Evolutionary conservation across 192 early-diverging fungal genomes (phyloP).

Genomic region (Coemansia sp.): DNA sequence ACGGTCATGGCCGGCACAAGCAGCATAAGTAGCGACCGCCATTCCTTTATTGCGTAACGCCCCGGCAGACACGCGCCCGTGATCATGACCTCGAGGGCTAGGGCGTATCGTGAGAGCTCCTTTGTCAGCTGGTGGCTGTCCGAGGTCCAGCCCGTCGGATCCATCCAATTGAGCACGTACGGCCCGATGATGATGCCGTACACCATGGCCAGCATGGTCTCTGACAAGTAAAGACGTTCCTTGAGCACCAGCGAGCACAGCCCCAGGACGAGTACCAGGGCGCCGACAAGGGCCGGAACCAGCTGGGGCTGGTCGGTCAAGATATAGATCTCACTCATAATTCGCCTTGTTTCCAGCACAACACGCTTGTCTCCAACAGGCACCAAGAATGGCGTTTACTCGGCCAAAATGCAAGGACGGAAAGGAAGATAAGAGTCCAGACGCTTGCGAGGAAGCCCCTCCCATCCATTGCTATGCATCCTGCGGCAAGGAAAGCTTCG

Average conservation of each 20-base stretch:
- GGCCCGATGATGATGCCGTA: slow-evolving; percentile 86
- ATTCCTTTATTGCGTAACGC: slow-evolving; percentile 66
- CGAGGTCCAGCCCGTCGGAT: slow-evolving; percentile 58
- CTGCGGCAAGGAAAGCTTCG: no score
- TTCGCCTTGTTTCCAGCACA: not conserved
- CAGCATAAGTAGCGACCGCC: slow-evolving; percentile 59
- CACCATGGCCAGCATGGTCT: slow-evolving; percentile 74
- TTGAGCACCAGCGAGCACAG: slow-evolving; percentile 62
- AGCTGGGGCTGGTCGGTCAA: slow-evolving; percentile 31
- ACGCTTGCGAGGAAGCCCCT: no score
- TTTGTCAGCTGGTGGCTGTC: slow-evolving; percentile 54
- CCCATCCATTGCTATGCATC: no score
- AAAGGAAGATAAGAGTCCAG: no score
- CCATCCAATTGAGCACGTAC: slow-evolving; percentile 58
- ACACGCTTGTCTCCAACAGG: no score
- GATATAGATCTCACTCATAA: slow-evolving; percentile 34
- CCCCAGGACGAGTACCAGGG: slow-evolving; percentile 63
- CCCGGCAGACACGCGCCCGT: slow-evolving; percentile 77
- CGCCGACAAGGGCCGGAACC: slow-evolving; percentile 56
- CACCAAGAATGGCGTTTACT: no score
- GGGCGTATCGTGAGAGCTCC: slow-evolving; percentile 68
- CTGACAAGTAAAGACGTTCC: slow-evolving; percentile 65
- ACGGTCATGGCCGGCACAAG: slow-evolving; percentile 72
- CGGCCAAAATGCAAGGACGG: no score
- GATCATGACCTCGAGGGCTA: slow-evolving; percentile 82